Evolutionary conservation across 2,329 filamentous ascomycete species (phyloP), one percentile per base, ranked within the genome.

Genomic region (Aulographum hederae): DNA sequence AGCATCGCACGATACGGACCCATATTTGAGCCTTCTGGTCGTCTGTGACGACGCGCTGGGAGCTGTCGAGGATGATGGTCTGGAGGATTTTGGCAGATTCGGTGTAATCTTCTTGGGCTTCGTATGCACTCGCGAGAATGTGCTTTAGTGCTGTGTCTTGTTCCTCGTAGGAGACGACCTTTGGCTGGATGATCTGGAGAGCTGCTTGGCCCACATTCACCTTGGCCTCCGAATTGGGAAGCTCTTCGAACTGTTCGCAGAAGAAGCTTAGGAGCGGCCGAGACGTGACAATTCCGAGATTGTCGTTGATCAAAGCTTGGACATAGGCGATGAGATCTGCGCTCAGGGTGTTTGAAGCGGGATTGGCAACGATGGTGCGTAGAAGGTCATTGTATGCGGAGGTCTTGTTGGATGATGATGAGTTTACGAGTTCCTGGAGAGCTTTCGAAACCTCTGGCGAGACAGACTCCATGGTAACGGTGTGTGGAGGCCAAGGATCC

Each of bases 1-100:
- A 91, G 60, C 91, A 78, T 38, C 89, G 73, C 48, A 91, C 84
- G 48, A 98, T 93, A 37, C 86, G 79, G 43, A 95, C 78, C 81
- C 86, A 95, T 33, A 89, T 70, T 33, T 66, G 65, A 6, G 82
- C 81, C 55, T 84, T 85, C 42, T 86, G 78, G 44, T 80, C 72
- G 48, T 84, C 75, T 18, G 74, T 72, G 21, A 94, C 73, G 34
- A 78, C 73, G 30, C 86, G 76, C 58, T 93, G 84, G 2, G 84
- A 85, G 35, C 71, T 78, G 49, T 98, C 86, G 29, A 95, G 73
- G 20, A 84, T 78, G 43, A 95, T 92, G 23, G 75, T 76, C 45
- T 81, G 71, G 5, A 98, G 67, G 6, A 69, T 64, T 47, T 74
- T 73, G 18, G 89, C 89, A 0, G 86, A 84, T 18, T 69, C 68